phyloP scores from a whole-genome alignment of 2,329 filamentous ascomycete genomes.

The Fusarium sterilihyphosum region DNA sequence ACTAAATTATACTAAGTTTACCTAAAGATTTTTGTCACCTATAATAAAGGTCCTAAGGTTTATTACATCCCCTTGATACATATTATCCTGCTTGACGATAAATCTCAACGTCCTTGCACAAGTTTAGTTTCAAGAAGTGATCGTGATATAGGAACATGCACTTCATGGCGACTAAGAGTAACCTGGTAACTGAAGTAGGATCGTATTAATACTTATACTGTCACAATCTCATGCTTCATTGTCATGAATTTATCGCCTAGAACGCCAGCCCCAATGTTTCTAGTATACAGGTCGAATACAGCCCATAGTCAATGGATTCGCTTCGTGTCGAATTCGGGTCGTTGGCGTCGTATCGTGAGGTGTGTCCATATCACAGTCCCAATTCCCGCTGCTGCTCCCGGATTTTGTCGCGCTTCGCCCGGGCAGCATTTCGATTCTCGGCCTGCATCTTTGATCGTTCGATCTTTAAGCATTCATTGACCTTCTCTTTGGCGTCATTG shows the following conservation, averaged over 20 bases:
- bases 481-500: conserved; percentile 83
- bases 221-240: conserved; percentile 8
- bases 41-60: no score
- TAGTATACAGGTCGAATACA: conserved; percentile 23
- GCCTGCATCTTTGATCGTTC: conserved; percentile 83
- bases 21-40: no score
- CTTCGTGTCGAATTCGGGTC: background rate
- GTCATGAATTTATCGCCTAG: background rate
- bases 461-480: conserved; percentile 84
- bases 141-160: background rate
- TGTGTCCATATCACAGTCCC: conserved; percentile 45
- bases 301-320: background rate
- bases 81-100: background rate
- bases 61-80: no score
- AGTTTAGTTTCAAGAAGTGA: background rate
- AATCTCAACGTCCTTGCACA: background rate
- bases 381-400: conserved; percentile 73
- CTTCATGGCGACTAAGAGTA: background rate
- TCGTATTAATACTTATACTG: conserved; percentile 7
- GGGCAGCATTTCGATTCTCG: conserved; percentile 75
- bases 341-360: conserved; percentile 1
- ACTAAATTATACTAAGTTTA: no score
- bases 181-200: background rate
- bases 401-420: conserved; percentile 75
- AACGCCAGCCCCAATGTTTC: conserved; percentile 24